Evolutionary conservation across 495 filamentous ascomycete genomes (phyloP).

Genomic region (Xylaria scruposa): DNA sequence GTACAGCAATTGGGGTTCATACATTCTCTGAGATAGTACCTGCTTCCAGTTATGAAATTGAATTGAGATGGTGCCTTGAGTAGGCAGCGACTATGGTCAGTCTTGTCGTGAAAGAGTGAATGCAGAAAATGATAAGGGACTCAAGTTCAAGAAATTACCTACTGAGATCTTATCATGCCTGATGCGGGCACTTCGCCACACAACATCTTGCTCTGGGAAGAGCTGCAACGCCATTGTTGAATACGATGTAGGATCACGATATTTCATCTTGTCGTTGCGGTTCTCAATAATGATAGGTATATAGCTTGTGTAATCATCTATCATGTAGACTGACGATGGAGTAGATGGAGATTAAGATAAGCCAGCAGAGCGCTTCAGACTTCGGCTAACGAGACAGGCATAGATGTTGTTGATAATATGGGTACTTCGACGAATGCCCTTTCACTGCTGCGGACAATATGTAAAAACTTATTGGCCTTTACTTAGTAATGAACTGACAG

Average conservation of each 20-base stretch:
- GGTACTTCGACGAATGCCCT: neutral
- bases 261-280: neutral
- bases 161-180: neutral
- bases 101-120: neutral
- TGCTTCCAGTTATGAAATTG: neutral
- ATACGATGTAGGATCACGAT: neutral
- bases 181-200: neutral
- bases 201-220: neutral
- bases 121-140: neutral
- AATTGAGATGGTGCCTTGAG: neutral
- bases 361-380: neutral
- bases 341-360: neutral
- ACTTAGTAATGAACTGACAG: neutral
- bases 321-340: neutral
- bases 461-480: neutral
- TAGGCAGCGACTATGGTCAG: neutral
- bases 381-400: neutral
- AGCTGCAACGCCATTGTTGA: neutral
- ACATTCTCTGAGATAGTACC: neutral
- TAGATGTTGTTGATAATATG: neutral
- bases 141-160: neutral
- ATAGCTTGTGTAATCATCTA: neutral
- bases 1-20: neutral
- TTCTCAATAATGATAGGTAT: neutral
- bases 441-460: neutral